A percentile compares a stretch with the other conserved stretches of the same genome.
phyloP scores from a whole-genome alignment of 1,284 basidiomycete genomes.

The Melampsora americana region DNA sequence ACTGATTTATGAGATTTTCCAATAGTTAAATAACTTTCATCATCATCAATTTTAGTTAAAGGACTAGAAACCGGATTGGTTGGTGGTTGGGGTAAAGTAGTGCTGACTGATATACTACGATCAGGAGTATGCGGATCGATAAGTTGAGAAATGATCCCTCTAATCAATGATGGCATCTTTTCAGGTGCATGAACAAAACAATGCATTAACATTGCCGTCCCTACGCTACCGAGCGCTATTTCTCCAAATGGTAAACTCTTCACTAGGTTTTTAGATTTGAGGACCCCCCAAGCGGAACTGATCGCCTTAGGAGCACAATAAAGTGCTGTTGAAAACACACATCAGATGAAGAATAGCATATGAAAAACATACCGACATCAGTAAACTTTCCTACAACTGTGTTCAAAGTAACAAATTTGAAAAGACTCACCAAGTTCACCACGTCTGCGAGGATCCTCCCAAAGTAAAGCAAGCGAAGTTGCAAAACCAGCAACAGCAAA shows the following conservation, averaged over 20 bases:
- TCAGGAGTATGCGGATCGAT: conserved; percentile 43
- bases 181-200: conserved; percentile 40
- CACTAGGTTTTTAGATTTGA: conserved; percentile 9
- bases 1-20: too few relatives aligned
- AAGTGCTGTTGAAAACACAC: conserved; percentile 9
- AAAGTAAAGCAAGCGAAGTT: conserved; percentile 33
- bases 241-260: conserved; percentile 26
- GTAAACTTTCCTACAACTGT: neutral
- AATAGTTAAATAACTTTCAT: too few relatives aligned
- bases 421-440: conserved; percentile 31
- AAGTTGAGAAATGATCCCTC: conserved; percentile 34
- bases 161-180: conserved; percentile 33
- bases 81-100: neutral
- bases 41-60: too few relatives aligned
- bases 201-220: conserved; percentile 43
- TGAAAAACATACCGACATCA: neutral
- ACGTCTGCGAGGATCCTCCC: conserved; percentile 42
- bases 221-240: conserved; percentile 17
- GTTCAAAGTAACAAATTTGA: neutral
- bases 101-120: neutral
- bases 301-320: conserved; percentile 44
- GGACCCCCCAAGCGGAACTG: conserved; percentile 21
- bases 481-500: conserved; percentile 28
- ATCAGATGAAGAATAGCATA: neutral
- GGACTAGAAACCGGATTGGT: too few relatives aligned